These are phyloP conservation scores for Marasmius oreades DNA, from an alignment of 1,284 basidiomycete genomes.

Conservation along the genomic window DNA sequence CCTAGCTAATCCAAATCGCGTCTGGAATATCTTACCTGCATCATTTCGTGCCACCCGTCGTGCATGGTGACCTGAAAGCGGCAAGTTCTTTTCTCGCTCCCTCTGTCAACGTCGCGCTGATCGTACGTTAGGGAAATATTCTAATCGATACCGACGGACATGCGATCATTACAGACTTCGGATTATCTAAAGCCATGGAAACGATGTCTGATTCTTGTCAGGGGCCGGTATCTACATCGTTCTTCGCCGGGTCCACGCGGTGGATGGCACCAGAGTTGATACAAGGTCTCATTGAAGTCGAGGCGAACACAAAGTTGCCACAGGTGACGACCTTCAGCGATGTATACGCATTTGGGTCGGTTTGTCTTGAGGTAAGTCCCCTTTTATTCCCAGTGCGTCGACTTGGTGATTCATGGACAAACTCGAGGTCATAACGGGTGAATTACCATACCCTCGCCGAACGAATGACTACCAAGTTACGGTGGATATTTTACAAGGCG, in stretches of 20 bases:
- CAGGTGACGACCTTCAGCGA: conserved; percentile 48
- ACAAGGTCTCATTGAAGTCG: conserved; percentile 44
- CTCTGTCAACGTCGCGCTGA: neutral
- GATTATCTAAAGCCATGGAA: conserved; percentile 52
- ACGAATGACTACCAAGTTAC: conserved; percentile 3
- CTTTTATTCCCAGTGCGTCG: neutral
- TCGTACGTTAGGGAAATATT: conserved; percentile 44
- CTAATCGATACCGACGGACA: conserved; percentile 46
- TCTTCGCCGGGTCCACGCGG: conserved; percentile 48
- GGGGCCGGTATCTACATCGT: conserved; percentile 29
- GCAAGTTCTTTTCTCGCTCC: conserved; percentile 27
- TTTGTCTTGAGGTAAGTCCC: conserved; percentile 49
- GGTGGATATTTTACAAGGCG: neutral
- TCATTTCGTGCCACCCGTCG: conserved; percentile 43
- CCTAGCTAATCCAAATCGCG: conserved; percentile 47
- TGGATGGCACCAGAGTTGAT: conserved; percentile 58
- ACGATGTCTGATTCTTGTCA: conserved; percentile 37
- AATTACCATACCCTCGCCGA: neutral
- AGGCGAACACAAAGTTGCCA: conserved; percentile 26
- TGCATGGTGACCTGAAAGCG: conserved; percentile 58
- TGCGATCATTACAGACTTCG: conserved; percentile 57
- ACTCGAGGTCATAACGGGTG: conserved; percentile 4
- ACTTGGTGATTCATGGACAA: neutral
- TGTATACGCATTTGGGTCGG: conserved; percentile 53
- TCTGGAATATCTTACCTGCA: conserved; percentile 53